These are phyloP conservation scores for Vigna reflexopilosa DNA, from an alignment of 306 rosid genomes.

Conservation along the genomic window DNA sequence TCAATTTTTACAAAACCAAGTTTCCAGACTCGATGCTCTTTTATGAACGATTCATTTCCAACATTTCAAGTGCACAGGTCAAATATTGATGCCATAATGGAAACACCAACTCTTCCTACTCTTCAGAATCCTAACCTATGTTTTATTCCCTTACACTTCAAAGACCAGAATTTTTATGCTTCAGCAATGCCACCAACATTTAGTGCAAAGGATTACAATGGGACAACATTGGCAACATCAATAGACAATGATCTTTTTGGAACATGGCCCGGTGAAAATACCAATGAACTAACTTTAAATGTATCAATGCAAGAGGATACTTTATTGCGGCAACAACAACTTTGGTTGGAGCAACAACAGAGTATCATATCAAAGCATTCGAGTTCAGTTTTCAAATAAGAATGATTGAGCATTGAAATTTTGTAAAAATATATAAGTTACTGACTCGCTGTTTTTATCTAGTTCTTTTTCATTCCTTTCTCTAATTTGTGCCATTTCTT, in stretches of 20 bases:
- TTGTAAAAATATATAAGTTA: background rate
- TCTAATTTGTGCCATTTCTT: background rate
- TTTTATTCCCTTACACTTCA: slow-evolving; percentile 1
- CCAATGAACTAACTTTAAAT: slow-evolving; percentile 23
- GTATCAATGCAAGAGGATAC: slow-evolving; percentile 48
- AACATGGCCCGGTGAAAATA: slow-evolving; percentile 35
- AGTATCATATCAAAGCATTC: slow-evolving; percentile 73
- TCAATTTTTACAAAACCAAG: slow-evolving; percentile 31
- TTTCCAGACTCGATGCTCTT: slow-evolving; percentile 2
- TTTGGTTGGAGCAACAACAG: slow-evolving; percentile 80
- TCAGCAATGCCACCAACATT: slow-evolving; percentile 46
- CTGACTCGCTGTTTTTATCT: background rate
- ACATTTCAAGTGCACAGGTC: slow-evolving; percentile 18
- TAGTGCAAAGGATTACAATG: slow-evolving; percentile 25
- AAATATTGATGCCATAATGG: slow-evolving; percentile 1
- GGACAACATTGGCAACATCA: background rate
- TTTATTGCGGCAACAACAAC: slow-evolving; percentile 55
- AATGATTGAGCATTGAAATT: background rate
- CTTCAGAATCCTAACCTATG: background rate
- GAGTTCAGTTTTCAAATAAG: slow-evolving; percentile 39
- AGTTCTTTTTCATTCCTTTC: background rate
- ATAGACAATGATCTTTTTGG: slow-evolving; percentile 68
- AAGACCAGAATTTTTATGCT: background rate
- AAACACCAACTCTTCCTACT: slow-evolving; percentile 18
- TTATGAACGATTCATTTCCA: slow-evolving; percentile 26